Evolutionary conservation across 164 flowering plant species (phyloP).

Genomic region (Tetrastigma voinierianum): DNA sequence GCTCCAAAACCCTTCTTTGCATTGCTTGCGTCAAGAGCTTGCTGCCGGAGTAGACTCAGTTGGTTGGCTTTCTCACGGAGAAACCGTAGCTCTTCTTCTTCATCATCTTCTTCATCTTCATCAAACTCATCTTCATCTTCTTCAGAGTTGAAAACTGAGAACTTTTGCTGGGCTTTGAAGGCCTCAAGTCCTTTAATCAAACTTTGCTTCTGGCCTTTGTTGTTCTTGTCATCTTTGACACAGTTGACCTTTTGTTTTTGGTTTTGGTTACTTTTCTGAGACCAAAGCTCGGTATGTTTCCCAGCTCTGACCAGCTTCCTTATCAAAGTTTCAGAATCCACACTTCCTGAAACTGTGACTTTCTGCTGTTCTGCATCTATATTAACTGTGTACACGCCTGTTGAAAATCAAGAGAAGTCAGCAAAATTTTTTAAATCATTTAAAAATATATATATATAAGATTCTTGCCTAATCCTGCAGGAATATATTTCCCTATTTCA

Average conservation of each 20-base stretch:
- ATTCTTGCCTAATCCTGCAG: too few species aligned
- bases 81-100: conserved; percentile 40
- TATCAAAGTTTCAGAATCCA: conserved; percentile 62
- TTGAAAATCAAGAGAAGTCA: neutral
- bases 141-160: conserved; percentile 30
- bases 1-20: conserved; percentile 22
- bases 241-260: conserved; percentile 38
- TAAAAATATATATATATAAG: too few species aligned
- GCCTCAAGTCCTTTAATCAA: conserved; percentile 37
- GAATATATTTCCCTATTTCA: too few species aligned
- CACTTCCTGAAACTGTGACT: conserved; percentile 74
- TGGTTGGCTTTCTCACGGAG: conserved; percentile 29
- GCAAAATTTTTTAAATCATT: too few species aligned
- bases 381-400: conserved; percentile 68
- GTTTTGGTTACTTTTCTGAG: conserved; percentile 47
- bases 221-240: conserved; percentile 39
- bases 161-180: conserved; percentile 47
- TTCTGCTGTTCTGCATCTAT: conserved; percentile 75
- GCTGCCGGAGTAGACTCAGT: conserved; percentile 37
- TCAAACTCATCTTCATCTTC: conserved; percentile 38
- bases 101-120: conserved; percentile 40
- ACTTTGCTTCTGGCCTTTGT: conserved; percentile 42
- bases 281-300: conserved; percentile 77
- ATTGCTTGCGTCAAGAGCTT: conserved; percentile 27
- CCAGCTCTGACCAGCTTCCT: conserved; percentile 64